phyloP scores from a whole-genome alignment of 495 filamentous ascomycete genomes.

The Cenococcum geophilum region DNA sequence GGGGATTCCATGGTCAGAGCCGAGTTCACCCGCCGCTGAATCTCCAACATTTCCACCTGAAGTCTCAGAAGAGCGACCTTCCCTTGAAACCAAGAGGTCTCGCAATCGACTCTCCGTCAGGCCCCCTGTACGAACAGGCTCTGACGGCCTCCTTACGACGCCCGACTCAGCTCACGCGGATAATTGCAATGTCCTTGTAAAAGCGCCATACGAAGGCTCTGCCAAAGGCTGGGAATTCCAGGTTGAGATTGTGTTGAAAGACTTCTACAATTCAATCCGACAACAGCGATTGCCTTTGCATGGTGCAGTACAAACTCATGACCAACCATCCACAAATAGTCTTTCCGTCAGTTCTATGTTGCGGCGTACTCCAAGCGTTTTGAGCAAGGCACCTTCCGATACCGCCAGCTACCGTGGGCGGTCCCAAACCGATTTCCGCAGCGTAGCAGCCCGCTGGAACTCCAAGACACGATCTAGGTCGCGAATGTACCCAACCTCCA shows the following conservation, averaged over 20 bases:
- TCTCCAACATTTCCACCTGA: slow-evolving; percentile 27
- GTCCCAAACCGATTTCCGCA: slow-evolving; percentile 54
- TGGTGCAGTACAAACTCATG: slow-evolving; percentile 42
- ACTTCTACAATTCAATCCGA: slow-evolving; percentile 85
- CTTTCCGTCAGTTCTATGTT: slow-evolving; percentile 53
- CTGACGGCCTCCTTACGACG: slow-evolving; percentile 29
- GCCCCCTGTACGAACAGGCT: slow-evolving; percentile 33
- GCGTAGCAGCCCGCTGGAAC: slow-evolving; percentile 66
- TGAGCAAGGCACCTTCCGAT: slow-evolving; percentile 81
- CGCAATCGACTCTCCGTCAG: slow-evolving; percentile 36
- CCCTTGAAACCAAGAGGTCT: slow-evolving; percentile 33
- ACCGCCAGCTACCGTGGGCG: slow-evolving; percentile 63
- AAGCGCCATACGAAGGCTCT: slow-evolving; percentile 67
- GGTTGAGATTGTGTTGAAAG: slow-evolving; percentile 81
- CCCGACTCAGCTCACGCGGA: slow-evolving; percentile 36
- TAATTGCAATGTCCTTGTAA: slow-evolving; percentile 62
- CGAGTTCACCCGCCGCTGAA: slow-evolving; percentile 35
- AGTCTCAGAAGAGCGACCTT: slow-evolving; percentile 26
- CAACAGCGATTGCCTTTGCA: slow-evolving; percentile 77
- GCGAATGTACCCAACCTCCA: slow-evolving; percentile 68
- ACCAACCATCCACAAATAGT: slow-evolving; percentile 41
- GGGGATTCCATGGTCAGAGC: slow-evolving; percentile 37
- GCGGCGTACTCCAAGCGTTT: slow-evolving; percentile 77
- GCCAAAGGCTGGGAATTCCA: slow-evolving; percentile 82
- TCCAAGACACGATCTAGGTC: slow-evolving; percentile 81